A percentile compares a stretch with the other conserved stretches of the same genome.
phyloP scores from a whole-genome alignment of 768 basidiomycete species.

The Candolleomyces eurysporus region DNA sequence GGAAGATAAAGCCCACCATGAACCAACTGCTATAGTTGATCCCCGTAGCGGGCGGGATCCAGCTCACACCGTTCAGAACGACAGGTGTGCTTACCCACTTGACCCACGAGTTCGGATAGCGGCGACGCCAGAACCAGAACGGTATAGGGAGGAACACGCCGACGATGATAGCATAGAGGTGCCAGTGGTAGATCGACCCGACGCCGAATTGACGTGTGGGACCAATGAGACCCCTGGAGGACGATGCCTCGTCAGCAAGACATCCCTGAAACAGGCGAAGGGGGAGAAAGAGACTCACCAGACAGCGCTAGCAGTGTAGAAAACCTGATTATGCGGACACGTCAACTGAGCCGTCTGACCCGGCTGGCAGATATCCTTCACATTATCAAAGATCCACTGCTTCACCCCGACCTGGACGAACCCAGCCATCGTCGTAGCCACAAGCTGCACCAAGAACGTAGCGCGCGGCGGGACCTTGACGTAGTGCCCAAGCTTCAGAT shows the following conservation, averaged over 20 bases:
- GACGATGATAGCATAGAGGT: slow-evolving; percentile 74
- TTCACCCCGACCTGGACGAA: slow-evolving; percentile 83
- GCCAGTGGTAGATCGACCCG: slow-evolving; percentile 67
- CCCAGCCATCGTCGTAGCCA: slow-evolving; percentile 70
- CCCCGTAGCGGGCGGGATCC: slow-evolving; percentile 90
- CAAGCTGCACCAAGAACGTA: slow-evolving; percentile 79
- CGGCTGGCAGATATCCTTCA: slow-evolving; percentile 66
- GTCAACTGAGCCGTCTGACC: slow-evolving; percentile 64
- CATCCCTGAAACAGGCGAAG: neutral
- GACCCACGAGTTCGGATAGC: slow-evolving; percentile 76
- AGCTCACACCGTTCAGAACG: slow-evolving; percentile 74
- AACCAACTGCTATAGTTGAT: slow-evolving; percentile 96
- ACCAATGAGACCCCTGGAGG: slow-evolving; percentile 71
- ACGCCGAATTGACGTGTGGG: slow-evolving; percentile 74
- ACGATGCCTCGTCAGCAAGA: neutral
- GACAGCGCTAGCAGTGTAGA: slow-evolving; percentile 86
- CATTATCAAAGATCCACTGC: slow-evolving; percentile 77
- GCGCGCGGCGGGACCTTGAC: slow-evolving; percentile 93
- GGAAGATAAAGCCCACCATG: slow-evolving; percentile 85
- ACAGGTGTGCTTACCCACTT: slow-evolving; percentile 83
- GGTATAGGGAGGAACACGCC: slow-evolving; percentile 85
- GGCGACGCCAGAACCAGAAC: slow-evolving; percentile 82
- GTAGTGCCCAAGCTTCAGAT: slow-evolving; percentile 91
- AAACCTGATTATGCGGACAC: slow-evolving; percentile 88
- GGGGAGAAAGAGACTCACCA: slow-evolving; percentile 56